Evolutionary conservation across 306 rosid species (phyloP).

Genomic region (Trifolium dubium): DNA sequence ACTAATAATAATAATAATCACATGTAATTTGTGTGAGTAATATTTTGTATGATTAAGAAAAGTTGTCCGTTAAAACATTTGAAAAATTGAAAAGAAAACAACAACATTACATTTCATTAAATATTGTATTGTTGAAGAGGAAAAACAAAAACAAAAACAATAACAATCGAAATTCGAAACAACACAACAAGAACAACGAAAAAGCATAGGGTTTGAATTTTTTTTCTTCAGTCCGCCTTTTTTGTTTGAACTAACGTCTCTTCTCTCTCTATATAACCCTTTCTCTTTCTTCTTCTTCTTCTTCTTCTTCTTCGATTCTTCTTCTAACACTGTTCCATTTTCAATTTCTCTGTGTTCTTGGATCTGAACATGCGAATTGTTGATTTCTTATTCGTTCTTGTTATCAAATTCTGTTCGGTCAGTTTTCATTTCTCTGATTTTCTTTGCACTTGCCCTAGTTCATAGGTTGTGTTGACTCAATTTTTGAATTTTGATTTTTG

Average conservation of each 20-base stretch:
- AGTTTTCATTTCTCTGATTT: not conserved
- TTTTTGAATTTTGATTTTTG: not conserved
- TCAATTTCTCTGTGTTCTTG: not conserved
- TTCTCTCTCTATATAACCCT: not conserved
- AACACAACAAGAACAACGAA: not conserved
- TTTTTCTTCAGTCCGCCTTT: not conserved
- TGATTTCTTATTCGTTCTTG: not conserved
- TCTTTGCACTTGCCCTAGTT: not conserved
- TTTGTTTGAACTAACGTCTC: not conserved
- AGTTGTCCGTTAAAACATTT: not conserved
- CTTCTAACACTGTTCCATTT: not conserved
- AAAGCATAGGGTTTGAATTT: slow-evolving; percentile 2
- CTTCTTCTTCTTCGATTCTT: slow-evolving; percentile 3
- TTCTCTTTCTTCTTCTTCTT: not conserved
- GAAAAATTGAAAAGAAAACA: not conserved
- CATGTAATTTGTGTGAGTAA: not conserved
- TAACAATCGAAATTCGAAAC: not conserved
- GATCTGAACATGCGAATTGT: slow-evolving; percentile 18
- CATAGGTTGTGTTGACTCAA: not conserved
- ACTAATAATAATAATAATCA: too few relatives aligned
- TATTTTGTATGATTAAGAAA: not conserved
- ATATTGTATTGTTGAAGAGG: not conserved
- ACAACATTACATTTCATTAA: not conserved
- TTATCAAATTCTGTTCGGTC: not conserved
- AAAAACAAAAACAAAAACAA: not conserved